Evolutionary conservation across 768 basidiomycete genomes (phyloP).

Genomic region (Asterophora parasitica): DNA sequence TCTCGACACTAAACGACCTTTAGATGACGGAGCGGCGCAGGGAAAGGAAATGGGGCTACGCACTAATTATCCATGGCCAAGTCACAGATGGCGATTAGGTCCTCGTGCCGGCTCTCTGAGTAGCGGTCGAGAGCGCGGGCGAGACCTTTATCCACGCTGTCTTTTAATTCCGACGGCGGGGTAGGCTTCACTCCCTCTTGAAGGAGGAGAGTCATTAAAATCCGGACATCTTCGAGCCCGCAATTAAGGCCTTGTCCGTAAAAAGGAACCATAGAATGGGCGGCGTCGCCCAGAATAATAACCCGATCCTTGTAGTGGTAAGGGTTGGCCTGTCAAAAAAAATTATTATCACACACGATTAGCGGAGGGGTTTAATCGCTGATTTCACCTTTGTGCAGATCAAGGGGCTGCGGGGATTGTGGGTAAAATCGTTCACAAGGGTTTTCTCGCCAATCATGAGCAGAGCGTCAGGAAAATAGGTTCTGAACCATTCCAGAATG

Average conservation of each 20-base stretch:
- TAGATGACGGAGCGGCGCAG: conserved; percentile 13
- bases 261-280: conserved; percentile 98
- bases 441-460: conserved; percentile 76
- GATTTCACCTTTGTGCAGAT: conserved; percentile 84
- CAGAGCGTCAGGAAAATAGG: conserved; percentile 86
- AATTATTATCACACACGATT: conserved; percentile 21
- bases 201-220: conserved; percentile 72
- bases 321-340: conserved; percentile 58
- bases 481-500: conserved; percentile 71
- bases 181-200: conserved; percentile 60
- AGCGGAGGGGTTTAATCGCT: conserved; percentile 20
- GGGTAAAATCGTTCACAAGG: conserved; percentile 71
- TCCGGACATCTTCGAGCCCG: conserved; percentile 94
- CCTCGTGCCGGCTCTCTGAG: conserved; percentile 77
- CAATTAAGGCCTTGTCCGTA: conserved; percentile 97
- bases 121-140: conserved; percentile 70
- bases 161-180: conserved; percentile 28
- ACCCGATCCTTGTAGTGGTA: conserved; percentile 89
- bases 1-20: conserved; percentile 66
- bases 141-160: conserved; percentile 50
- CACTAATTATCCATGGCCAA: conserved; percentile 98
- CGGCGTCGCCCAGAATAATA: conserved; percentile 89
- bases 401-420: conserved; percentile 84
- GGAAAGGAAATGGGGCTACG: conserved; percentile 29
- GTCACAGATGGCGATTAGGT: conserved; percentile 86